These are phyloP conservation scores for Ophiocordyceps unilateralis DNA, from an alignment of 2,329 filamentous ascomycete species.

Conservation along the genomic window DNA sequence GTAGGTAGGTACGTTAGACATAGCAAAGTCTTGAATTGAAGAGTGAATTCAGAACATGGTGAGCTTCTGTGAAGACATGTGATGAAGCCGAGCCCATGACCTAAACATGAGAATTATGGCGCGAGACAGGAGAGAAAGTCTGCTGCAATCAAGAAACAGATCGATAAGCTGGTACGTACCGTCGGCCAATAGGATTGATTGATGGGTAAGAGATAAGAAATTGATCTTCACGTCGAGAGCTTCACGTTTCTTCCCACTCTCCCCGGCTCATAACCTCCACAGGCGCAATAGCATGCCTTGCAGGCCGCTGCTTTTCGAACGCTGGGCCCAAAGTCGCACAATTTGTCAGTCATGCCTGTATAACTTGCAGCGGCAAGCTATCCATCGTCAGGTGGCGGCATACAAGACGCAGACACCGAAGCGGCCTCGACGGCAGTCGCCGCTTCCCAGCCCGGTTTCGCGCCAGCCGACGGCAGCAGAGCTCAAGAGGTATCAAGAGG, in stretches of 20 bases:
- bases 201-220: background rate
- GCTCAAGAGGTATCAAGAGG: conserved; percentile 11
- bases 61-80: too few relatives aligned
- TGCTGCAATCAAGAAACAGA: too few relatives aligned
- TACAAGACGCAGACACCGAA: conserved; percentile 13
- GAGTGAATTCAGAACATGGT: too few relatives aligned
- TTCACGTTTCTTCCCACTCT: background rate
- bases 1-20: too few relatives aligned
- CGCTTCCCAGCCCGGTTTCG: conserved; percentile 4
- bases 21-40: too few relatives aligned
- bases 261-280: background rate
- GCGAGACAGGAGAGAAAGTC: too few relatives aligned
- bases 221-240: background rate
- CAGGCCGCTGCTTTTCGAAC: conserved; percentile 17
- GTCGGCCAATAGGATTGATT: background rate
- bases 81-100: too few relatives aligned
- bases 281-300: conserved; percentile 14
- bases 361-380: conserved; percentile 11
- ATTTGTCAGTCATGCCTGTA: conserved; percentile 21
- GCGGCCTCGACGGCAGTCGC: conserved; percentile 4
- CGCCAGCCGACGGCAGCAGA: conserved; percentile 11
- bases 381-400: conserved; percentile 11
- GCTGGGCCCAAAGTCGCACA: conserved; percentile 15
- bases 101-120: too few relatives aligned
- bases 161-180: background rate